Conservation (phyloP, 2,329 filamentous ascomycete species). For the Cladosporium austrohemisphaericum region DNA sequence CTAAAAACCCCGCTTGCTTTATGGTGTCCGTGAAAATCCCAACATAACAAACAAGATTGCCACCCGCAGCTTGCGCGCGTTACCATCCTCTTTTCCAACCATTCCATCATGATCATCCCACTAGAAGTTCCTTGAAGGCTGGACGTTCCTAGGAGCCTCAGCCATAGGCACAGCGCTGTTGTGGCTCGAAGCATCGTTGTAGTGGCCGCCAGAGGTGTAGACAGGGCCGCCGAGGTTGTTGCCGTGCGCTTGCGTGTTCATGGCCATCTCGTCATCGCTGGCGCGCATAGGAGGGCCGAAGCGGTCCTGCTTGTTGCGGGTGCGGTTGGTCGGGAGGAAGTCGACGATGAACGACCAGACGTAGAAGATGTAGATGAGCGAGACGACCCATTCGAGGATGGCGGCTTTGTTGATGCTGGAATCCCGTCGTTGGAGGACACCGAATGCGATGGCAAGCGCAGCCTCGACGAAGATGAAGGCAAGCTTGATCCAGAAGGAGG, state of each 20-base stretch:
- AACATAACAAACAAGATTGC: background rate
- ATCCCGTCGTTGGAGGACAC: constrained; percentile 46
- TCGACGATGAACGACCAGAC: constrained; percentile 77
- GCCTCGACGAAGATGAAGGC: constrained; percentile 78
- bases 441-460: constrained; percentile 69
- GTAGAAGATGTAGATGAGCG: constrained; percentile 85
- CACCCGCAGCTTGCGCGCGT: too few relatives aligned
- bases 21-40: background rate
- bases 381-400: constrained; percentile 73
- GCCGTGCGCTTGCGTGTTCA: constrained; percentile 25
- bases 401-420: constrained; percentile 63
- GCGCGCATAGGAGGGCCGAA: constrained; percentile 37
- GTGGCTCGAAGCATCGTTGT: constrained; percentile 20
- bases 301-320: constrained; percentile 44
- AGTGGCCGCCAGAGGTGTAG: constrained; percentile 26
- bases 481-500: constrained; percentile 86
- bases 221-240: constrained; percentile 32
- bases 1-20: background rate
- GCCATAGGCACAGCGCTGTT: constrained; percentile 24
- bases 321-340: constrained; percentile 71
- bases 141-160: constrained; percentile 13
- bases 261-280: constrained; percentile 29
- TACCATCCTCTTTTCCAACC: too few relatives aligned
- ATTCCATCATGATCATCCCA: constrained; percentile 1
- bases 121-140: constrained; percentile 22